Base-by-base conservation (phyloP, 2,329 filamentous ascomycete genomes). In the Phyllosticta citriasiana region DNA sequence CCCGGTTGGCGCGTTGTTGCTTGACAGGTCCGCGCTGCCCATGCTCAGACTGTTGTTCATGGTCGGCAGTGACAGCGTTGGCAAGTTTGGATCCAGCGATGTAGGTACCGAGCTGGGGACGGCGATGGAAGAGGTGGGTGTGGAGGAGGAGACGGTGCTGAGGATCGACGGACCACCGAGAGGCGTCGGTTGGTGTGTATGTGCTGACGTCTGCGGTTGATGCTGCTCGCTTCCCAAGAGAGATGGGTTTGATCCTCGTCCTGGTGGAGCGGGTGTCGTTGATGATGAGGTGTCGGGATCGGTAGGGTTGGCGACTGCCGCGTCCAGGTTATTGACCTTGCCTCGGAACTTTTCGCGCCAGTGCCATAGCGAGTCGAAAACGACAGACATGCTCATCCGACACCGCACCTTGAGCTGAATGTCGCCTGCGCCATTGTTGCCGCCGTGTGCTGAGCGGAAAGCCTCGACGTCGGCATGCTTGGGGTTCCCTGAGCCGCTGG, bases 311-410 rank as follows among this genome's bases (percentile, higher is more conserved):
- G 94, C 90, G 63, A 91, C 83, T 66, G 89, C 91, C 75, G 72
- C 71, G 50, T 79, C 77, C 53, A 81, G 76, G 61, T 77, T 77
- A 60, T 78, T 76, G 16, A 72, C 71, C 64, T 75, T 74, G 26
- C 60, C 60, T 3, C 60, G 51, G 50, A 79, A 77, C 62, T 75
- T 73, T 70, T 92, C 88, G 66, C 89, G 83, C 89, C 89, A 94
- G 64, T 89, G 82, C 89, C 89, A 93, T 57, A 91, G 88, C 12
- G 87, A 89, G 74, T 94, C 89, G 68, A 89, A 93, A 1, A 94
- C 85, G 14, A 92, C 81, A 71, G 88, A 91, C 85, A 93, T 90
- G 73, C 88, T 92, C 79, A 91, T 89, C 25, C 89, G 81, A 67
- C 88, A 91, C 57, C 89, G 84, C n/a, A 93, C 88, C 70, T 91